Base-by-base conservation (phyloP, 345 rosid genomes). In the Gossypium herbaceum region DNA sequence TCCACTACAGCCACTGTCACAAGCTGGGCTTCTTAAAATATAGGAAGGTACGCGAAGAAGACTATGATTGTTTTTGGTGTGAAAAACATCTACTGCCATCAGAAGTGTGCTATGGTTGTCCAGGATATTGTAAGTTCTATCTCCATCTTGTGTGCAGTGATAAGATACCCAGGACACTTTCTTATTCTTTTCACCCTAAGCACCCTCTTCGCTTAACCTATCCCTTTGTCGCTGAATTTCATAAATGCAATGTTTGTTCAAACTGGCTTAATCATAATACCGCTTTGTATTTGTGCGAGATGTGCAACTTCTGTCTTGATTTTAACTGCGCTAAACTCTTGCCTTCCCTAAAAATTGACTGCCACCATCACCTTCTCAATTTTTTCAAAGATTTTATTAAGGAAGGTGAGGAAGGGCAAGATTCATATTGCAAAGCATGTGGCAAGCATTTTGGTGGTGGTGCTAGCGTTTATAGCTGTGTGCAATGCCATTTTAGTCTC, bases 231-330 rank as follows among this genome's bases (percentile, higher is more conserved):
- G 34, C 3, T 3, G 2, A 3, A 3, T 3, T 29, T 29, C 0
- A 29, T 3, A 29, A 29, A 29, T 68, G 58, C 22, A 7, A 12
- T 48, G 56, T 56, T 9, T 50, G 72, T 51, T 9, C 2, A 52
- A 25, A 5, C 0, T 2, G 2, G 0, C 19, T 0, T 55, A 1
- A 1, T 55, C 2, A 1, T 55, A 2, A 0, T 8, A 22, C 0
- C 13, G 1, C 11, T 44, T 3, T 2, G 22, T 68, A 68, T 27
- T 0, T 2, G 1, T 50, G 72, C 15, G 0, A 48, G n/a, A 27
- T 0, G 15, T 50, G 72, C 56, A 5, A 9, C 44, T 68, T 68
- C 20, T 5, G 9, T 41, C 29, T 68, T 15, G 15, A 50, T 68
- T 16, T 13, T 8, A 1, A 16, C 22, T 48, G 58, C 8, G 58